Percentiles rank a stretch among this genome's conserved stretches.
Evolutionary conservation across 1,284 basidiomycete genomes (phyloP).

Genomic region (Neolentinus lepideus): DNA sequence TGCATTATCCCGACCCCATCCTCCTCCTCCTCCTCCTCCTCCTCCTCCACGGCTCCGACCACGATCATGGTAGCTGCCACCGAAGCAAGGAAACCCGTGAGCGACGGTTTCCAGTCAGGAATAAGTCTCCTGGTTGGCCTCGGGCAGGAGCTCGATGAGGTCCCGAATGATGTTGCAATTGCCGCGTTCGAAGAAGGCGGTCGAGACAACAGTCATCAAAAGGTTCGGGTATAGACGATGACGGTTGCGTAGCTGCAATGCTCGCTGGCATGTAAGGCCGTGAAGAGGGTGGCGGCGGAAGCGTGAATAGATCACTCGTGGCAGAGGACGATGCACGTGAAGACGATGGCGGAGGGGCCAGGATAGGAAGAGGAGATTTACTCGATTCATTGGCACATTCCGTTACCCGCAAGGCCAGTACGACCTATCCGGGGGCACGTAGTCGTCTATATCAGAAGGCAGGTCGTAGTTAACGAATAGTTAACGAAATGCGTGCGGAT

Average conservation of each 20-base stretch:
- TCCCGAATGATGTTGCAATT: constrained; percentile 92
- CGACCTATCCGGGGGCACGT: constrained; percentile 98
- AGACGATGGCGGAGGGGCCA: constrained; percentile 10
- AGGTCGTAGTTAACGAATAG: constrained; percentile 97
- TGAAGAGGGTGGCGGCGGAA: constrained; percentile 4
- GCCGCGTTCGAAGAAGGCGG: constrained; percentile 92
- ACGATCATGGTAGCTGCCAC: constrained; percentile 47
- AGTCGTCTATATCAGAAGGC: constrained; percentile 98
- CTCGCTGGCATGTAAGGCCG: constrained; percentile 10
- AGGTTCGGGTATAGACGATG: constrained; percentile 2
- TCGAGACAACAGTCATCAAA: constrained; percentile 74
- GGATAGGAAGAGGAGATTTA: constrained; percentile 13
- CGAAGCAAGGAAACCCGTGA: constrained; percentile 69
- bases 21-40: too few relatives aligned
- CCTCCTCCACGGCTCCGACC: too few relatives aligned
- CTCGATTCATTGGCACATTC: constrained; percentile 29
- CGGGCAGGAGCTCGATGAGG: constrained; percentile 87
- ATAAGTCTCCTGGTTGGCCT: constrained; percentile 96
- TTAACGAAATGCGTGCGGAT: constrained; percentile 99
- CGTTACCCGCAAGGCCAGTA: constrained; percentile 98
- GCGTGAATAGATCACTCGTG: not conserved
- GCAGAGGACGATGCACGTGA: not conserved
- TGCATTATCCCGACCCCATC: constrained; percentile 42
- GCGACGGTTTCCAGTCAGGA: constrained; percentile 88
- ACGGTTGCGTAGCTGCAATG: not conserved